Evolutionary conservation across 305 asterid genomes (phyloP).

Genomic region (Fraxinus angustifolia): DNA sequence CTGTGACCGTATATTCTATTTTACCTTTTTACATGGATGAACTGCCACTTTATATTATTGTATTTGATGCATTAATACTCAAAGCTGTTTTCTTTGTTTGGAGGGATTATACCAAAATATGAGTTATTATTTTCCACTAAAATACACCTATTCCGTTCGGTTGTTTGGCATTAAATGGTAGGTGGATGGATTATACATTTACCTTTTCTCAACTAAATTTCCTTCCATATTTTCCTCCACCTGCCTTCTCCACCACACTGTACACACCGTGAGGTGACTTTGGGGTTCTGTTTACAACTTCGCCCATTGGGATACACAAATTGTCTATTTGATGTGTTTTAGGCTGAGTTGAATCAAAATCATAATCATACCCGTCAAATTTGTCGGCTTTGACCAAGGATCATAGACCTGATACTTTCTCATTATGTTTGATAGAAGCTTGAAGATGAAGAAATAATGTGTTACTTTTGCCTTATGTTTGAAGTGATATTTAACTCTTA

Average conservation of each 20-base stretch:
- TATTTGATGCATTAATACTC: conserved; percentile 4
- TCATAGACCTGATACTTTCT: neutral
- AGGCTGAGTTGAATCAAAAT: neutral
- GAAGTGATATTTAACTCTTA: neutral
- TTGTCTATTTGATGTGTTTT: neutral
- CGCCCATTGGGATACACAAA: neutral
- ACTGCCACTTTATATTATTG: conserved; percentile 1
- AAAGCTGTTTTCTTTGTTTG: conserved; percentile 1
- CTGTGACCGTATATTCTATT: conserved; percentile 5
- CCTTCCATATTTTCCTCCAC: neutral
- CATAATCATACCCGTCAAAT: neutral
- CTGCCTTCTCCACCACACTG: neutral
- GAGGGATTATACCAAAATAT: neutral
- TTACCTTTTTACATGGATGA: conserved; percentile 5
- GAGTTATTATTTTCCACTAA: neutral
- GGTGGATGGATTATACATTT: neutral
- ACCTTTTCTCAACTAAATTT: conserved; percentile 6
- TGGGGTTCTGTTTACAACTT: neutral
- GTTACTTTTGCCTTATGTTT: neutral
- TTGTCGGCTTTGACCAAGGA: neutral
- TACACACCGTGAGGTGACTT: neutral
- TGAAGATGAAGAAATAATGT: neutral
- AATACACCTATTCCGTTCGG: neutral
- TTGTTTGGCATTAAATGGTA: neutral
- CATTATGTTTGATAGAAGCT: neutral